A percentile compares a stretch with the other conserved stretches of the same genome.
These are phyloP conservation scores for Ceratocystis colombiana DNA, from an alignment of 2,329 filamentous ascomycete species.

Conservation along the genomic window DNA sequence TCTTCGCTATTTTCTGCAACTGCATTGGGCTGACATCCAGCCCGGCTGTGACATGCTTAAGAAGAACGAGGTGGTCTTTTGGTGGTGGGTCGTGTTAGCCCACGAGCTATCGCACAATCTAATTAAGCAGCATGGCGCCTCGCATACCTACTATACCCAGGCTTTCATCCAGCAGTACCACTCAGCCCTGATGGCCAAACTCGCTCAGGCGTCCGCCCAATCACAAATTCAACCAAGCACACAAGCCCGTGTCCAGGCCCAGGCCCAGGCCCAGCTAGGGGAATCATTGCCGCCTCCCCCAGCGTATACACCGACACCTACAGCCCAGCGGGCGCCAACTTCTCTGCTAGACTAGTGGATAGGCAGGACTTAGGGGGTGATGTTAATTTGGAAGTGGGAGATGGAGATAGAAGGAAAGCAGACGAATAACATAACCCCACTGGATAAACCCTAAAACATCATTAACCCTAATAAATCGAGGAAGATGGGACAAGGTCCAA, in stretches of 20 bases:
- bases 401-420: not conserved
- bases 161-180: constrained; percentile 72
- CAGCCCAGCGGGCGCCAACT: not conserved
- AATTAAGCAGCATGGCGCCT: constrained; percentile 62
- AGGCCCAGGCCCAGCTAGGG: not conserved
- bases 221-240: not conserved
- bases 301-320: constrained; percentile 3
- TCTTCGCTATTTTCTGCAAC: constrained; percentile 69
- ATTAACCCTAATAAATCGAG: no score
- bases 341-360: constrained; percentile 18
- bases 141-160: constrained; percentile 79
- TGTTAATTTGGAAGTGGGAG: not conserved
- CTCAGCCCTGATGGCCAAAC: constrained; percentile 52
- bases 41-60: constrained; percentile 31
- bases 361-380: not conserved
- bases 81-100: constrained; percentile 93
- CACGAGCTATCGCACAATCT: constrained; percentile 96
- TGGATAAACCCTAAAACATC: no score
- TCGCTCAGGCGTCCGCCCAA: constrained; percentile 29
- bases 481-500: no score
- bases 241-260: not conserved
- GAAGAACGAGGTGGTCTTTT: constrained; percentile 54
- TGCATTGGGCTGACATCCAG: constrained; percentile 51
- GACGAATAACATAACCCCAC: no score
- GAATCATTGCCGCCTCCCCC: constrained; percentile 14